Percentiles rank a stretch among this genome's conserved stretches.
These are phyloP conservation scores for Moricandia arvensis DNA, from an alignment of 345 rosid genomes.

Conservation along the genomic window DNA sequence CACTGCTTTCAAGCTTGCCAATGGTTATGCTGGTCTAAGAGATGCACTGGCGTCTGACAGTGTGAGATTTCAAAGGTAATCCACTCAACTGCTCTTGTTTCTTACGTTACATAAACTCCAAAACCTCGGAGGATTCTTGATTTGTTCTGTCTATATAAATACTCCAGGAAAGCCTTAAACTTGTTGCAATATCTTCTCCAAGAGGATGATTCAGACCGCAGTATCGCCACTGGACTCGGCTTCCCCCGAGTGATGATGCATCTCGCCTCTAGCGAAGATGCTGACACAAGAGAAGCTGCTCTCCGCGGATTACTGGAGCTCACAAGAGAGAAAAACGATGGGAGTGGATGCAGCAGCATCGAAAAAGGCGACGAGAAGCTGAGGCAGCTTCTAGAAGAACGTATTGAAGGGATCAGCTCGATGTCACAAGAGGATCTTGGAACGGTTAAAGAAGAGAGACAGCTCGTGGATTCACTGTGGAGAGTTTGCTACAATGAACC, in stretches of 20 bases:
- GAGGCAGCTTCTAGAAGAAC: conserved; percentile 69
- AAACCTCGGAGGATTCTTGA: neutral
- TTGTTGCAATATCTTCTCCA: conserved; percentile 80
- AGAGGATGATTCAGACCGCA: conserved; percentile 68
- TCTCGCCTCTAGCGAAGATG: conserved; percentile 72
- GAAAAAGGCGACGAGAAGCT: conserved; percentile 56
- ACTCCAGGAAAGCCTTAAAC: conserved; percentile 86
- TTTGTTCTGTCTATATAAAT: neutral
- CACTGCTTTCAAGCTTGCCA: conserved; percentile 79
- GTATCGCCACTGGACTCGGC: conserved; percentile 62
- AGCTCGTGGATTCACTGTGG: conserved; percentile 80
- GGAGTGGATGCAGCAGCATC: conserved; percentile 34
- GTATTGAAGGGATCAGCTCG: conserved; percentile 53
- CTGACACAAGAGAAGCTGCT: conserved; percentile 84
- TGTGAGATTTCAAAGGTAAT: conserved; percentile 85
- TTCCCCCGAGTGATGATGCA: conserved; percentile 86
- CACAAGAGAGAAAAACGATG: conserved; percentile 46
- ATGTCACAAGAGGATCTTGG: conserved; percentile 85
- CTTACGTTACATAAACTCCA: neutral
- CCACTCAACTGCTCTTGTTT: neutral
- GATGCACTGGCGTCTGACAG: conserved; percentile 76
- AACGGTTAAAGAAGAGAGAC: conserved; percentile 83
- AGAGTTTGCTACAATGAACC: conserved; percentile 66
- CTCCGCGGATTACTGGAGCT: conserved; percentile 74
- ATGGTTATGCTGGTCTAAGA: conserved; percentile 77